Percentiles rank a stretch among this genome's conserved stretches.
Evolutionary conservation across 441 rosid genomes (phyloP).

Genomic region (Adansonia madagascariensis): DNA sequence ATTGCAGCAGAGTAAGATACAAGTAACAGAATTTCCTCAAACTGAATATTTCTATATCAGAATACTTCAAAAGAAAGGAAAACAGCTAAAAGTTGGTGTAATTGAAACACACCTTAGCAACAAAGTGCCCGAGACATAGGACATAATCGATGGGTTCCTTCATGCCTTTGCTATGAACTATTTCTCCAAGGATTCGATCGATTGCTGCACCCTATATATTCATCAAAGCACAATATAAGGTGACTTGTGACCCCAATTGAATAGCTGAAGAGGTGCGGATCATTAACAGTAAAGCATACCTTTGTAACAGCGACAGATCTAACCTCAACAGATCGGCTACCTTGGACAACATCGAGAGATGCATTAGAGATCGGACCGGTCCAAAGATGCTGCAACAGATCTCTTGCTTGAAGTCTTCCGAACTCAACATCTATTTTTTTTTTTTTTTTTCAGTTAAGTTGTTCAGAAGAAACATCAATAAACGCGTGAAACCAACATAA

Average conservation of each 20-base stretch:
- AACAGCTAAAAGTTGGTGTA: neutral
- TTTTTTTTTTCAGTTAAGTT: neutral
- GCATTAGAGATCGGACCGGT: slow-evolving; percentile 87
- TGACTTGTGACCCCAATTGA: neutral
- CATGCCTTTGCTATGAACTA: slow-evolving; percentile 67
- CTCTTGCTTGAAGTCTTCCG: slow-evolving; percentile 84
- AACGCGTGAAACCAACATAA: neutral
- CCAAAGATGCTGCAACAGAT: slow-evolving; percentile 85
- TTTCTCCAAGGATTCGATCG: slow-evolving; percentile 74
- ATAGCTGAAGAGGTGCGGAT: neutral
- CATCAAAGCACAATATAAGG: slow-evolving; percentile 7
- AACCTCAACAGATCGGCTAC: slow-evolving; percentile 77
- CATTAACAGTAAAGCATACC: slow-evolving; percentile 36
- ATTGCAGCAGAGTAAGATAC: no score
- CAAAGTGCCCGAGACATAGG: slow-evolving; percentile 73
- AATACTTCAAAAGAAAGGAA: neutral
- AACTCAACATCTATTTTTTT: slow-evolving; percentile 61
- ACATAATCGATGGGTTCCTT: slow-evolving; percentile 72
- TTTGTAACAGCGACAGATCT: slow-evolving; percentile 81
- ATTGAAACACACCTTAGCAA: slow-evolving; percentile 50
- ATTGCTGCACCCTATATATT: slow-evolving; percentile 75
- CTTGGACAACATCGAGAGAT: slow-evolving; percentile 78
- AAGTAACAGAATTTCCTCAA: neutral
- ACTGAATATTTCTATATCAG: neutral
- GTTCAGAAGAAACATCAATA: slow-evolving; percentile 7